Evolutionary conservation across 352 stramenopile species (phyloP).

Genomic region (Pythium pyrilobum): DNA sequence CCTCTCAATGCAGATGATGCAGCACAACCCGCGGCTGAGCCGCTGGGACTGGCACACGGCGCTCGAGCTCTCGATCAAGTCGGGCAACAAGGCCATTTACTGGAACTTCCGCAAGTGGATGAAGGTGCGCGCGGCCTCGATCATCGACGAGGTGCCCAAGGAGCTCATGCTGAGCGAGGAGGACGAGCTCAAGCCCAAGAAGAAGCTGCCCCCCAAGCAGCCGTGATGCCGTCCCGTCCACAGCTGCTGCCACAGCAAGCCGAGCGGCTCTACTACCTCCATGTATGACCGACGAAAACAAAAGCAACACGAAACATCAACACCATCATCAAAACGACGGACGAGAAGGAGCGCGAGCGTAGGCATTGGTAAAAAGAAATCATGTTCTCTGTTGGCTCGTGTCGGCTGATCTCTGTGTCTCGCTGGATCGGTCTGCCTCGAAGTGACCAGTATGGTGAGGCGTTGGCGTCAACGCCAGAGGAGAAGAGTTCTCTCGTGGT

Average conservation of each 20-base stretch:
- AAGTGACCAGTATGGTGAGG: too few species aligned
- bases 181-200: conserved; percentile 28
- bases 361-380: too few species aligned
- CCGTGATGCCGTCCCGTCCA: not conserved
- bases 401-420: too few species aligned
- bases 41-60: conserved; percentile 77
- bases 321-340: conserved; percentile 35
- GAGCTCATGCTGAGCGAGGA: conserved; percentile 52
- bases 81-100: conserved; percentile 64
- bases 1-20: conserved; percentile 85
- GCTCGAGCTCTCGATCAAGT: conserved; percentile 46
- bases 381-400: too few species aligned
- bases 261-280: conserved; percentile 55
- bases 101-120: conserved; percentile 89
- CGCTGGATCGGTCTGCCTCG: too few species aligned
- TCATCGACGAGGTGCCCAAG: conserved; percentile 48
- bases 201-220: conserved; percentile 22
- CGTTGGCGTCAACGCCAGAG: too few species aligned
- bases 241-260: conserved; percentile 15
- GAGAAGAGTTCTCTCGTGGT: too few species aligned
- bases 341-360: too few species aligned
- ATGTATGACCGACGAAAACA: too few species aligned
- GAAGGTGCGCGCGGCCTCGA: conserved; percentile 51
- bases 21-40: conserved; percentile 68
- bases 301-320: too few species aligned